Evolutionary conservation across 2,329 filamentous ascomycete genomes (phyloP).

Genomic region (Cercospora brassicicola): DNA sequence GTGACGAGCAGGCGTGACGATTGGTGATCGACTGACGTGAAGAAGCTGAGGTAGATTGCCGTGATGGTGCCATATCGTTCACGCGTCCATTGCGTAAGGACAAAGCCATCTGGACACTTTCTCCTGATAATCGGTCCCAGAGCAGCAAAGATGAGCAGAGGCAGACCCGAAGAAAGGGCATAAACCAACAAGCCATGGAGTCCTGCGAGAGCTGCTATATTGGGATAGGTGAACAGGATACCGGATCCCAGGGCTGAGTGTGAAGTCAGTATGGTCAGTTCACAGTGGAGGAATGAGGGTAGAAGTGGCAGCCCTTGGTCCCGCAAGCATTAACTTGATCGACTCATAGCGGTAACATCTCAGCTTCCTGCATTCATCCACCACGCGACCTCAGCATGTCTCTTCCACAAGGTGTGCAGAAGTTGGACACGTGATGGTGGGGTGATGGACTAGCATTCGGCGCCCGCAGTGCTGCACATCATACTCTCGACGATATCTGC

Average conservation of each 20-base stretch:
- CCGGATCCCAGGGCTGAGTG: slow-evolving; percentile 73
- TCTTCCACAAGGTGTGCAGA: background rate
- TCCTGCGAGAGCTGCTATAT: slow-evolving; percentile 75
- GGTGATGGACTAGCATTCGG: slow-evolving; percentile 51
- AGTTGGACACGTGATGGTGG: slow-evolving; percentile 10
- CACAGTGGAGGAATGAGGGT: slow-evolving; percentile 46
- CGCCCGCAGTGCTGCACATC: slow-evolving; percentile 75
- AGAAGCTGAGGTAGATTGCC: slow-evolving; percentile 71
- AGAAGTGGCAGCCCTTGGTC: slow-evolving; percentile 92
- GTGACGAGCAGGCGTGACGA: slow-evolving; percentile 4
- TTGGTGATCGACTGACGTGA: slow-evolving; percentile 55
- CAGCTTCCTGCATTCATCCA: slow-evolving; percentile 63
- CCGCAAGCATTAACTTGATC: slow-evolving; percentile 99
- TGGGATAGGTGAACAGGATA: slow-evolving; percentile 78
- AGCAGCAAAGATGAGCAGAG: slow-evolving; percentile 71
- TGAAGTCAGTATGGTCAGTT: slow-evolving; percentile 23
- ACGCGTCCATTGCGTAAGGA: slow-evolving; percentile 80
- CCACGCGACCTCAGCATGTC: slow-evolving; percentile 7
- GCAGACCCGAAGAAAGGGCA: slow-evolving; percentile 68
- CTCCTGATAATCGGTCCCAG: slow-evolving; percentile 75
- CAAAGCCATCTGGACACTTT: slow-evolving; percentile 80
- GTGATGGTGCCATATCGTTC: slow-evolving; percentile 71
- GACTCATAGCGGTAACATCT: slow-evolving; percentile 94
- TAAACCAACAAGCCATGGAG: slow-evolving; percentile 78
- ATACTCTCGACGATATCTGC: slow-evolving; percentile 8